Percentiles rank a stretch among this genome's conserved stretches.
Conservation (phyloP, 305 asterid genomes). For the Fraxinus ornus region DNA sequence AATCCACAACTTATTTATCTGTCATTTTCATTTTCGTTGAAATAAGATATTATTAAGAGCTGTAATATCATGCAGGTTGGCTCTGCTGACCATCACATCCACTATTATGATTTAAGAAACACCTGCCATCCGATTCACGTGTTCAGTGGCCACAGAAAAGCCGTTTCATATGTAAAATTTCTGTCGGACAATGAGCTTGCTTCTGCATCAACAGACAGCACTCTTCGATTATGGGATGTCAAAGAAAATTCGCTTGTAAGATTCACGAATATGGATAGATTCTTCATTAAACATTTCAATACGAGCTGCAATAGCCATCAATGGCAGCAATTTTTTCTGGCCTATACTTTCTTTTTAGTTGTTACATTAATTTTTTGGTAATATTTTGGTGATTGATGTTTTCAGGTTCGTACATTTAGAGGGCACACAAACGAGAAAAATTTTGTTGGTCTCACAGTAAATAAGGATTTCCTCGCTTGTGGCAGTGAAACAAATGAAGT, state of each 20-base stretch:
- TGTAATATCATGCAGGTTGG: constrained; percentile 51
- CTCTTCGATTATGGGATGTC: constrained; percentile 75
- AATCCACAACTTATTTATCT: neutral
- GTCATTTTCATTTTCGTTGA: constrained; percentile 1
- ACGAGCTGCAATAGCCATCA: neutral
- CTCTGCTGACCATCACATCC: constrained; percentile 75
- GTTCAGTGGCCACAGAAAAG: constrained; percentile 64
- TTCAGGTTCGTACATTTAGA: constrained; percentile 60
- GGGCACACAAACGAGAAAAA: constrained; percentile 85
- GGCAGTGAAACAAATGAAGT: constrained; percentile 90
- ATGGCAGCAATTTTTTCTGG: neutral
- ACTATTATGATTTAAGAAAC: constrained; percentile 70
- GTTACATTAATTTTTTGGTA: neutral
- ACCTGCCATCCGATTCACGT: constrained; percentile 57
- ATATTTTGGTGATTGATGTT: neutral
- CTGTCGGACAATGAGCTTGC: constrained; percentile 69
- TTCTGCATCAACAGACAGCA: constrained; percentile 82
- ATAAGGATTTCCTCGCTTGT: constrained; percentile 62
- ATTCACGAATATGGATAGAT: constrained; percentile 13
- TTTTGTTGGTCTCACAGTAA: constrained; percentile 71
- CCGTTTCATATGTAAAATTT: constrained; percentile 74
- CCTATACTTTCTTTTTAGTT: neutral
- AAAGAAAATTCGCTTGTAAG: constrained; percentile 54
- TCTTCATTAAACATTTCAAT: constrained; percentile 3
- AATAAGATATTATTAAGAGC: neutral